A percentile compares a stretch with the other conserved stretches of the same genome.
These are phyloP conservation scores for Paraphaeosphaeria minitans DNA, from an alignment of 2,329 filamentous ascomycete species.

Conservation along the genomic window DNA sequence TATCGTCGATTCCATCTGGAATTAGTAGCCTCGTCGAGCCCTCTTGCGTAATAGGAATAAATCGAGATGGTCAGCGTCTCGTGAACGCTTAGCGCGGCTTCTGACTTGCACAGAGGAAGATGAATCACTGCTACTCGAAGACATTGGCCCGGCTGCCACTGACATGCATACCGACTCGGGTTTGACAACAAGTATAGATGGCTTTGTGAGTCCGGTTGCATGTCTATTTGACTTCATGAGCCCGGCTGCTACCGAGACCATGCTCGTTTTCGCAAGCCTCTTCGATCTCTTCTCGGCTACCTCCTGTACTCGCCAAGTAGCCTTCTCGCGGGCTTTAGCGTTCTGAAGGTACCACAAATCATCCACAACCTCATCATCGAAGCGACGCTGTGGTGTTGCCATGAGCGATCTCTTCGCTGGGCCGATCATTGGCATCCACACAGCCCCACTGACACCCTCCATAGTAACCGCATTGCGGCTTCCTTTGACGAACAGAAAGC, in stretches of 20 bases:
- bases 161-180: not conserved
- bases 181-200: not conserved
- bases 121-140: not conserved
- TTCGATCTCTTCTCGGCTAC: not conserved
- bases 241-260: not conserved
- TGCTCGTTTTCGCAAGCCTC: not conserved
- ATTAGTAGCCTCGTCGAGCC: not conserved
- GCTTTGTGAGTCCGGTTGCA: not conserved
- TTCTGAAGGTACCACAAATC: not conserved
- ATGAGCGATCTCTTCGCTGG: not conserved
- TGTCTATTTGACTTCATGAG: not conserved
- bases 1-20: not conserved
- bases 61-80: not conserved
- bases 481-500: not conserved
- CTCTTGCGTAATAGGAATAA: not conserved
- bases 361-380: not conserved
- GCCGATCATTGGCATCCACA: constrained; percentile 2
- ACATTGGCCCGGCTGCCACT: not conserved
- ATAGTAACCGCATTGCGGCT: not conserved
- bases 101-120: not conserved
- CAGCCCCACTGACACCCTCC: not conserved
- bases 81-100: not conserved
- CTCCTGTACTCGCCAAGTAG: not conserved
- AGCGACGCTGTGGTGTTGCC: constrained; percentile 1
- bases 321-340: not conserved